A percentile compares a stretch with the other conserved stretches of the same genome.
phyloP scores from a whole-genome alignment of 192 early-diverging fungal species.

The Coemansia javaensis region DNA sequence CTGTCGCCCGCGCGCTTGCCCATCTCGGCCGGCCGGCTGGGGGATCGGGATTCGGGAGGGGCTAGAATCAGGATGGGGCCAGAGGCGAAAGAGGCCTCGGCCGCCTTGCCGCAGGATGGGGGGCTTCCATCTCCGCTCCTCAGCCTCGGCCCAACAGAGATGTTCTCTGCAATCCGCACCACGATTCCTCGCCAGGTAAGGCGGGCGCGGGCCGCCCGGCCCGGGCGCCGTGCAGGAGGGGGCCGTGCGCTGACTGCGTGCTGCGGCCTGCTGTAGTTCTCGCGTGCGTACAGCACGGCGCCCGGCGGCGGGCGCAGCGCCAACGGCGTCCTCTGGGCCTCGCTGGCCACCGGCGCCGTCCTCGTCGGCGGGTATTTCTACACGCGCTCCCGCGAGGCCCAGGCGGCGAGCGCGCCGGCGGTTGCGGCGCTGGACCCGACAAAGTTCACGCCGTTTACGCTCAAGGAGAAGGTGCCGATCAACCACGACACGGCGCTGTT shows the following conservation, averaged over 20 bases:
- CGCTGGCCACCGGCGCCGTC: conserved; percentile 41
- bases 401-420: conserved; percentile 3
- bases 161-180: conserved; percentile 39
- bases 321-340: conserved; percentile 36
- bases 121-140: too few relatives aligned
- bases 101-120: too few relatives aligned
- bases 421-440: conserved; percentile 35
- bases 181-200: conserved; percentile 40
- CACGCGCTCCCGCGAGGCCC: conserved; percentile 23
- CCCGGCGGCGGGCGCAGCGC: conserved; percentile 15
- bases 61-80: too few relatives aligned
- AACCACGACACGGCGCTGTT: conserved; percentile 67
- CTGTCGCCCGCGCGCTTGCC: conserved; percentile 25
- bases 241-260: neutral
- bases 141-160: neutral
- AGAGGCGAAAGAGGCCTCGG: too few relatives aligned
- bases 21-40: conserved; percentile 4
- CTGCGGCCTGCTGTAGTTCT: conserved; percentile 14
- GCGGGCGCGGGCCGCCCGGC: neutral
- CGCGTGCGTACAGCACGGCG: conserved; percentile 43
- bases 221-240: neutral
- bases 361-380: conserved; percentile 46
- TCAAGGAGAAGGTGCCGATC: conserved; percentile 51
- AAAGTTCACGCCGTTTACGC: conserved; percentile 45
- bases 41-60: too few relatives aligned